Percentiles rank a stretch among this genome's conserved stretches.
Evolutionary conservation across 139 green algal genomes (phyloP).

Genomic region (Nannochloris sp.): DNA sequence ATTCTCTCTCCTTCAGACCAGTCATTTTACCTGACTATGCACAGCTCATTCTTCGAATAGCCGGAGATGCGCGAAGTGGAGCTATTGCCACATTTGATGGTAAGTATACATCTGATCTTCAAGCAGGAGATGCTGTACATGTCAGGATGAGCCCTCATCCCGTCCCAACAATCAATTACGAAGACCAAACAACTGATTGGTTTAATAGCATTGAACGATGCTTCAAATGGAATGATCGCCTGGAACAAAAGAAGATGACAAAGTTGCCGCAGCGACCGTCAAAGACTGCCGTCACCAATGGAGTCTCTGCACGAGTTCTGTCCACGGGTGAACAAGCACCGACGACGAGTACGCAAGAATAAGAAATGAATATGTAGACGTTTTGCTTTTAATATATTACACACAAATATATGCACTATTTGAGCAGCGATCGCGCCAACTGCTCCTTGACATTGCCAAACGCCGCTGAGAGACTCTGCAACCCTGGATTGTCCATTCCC

Average conservation of each 20-base stretch:
- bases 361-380: neutral
- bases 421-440: constrained; percentile 75
- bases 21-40: constrained; percentile 94
- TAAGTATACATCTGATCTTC: constrained; percentile 69
- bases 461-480: constrained; percentile 78
- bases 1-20: constrained; percentile 92
- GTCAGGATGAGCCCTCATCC: constrained; percentile 88
- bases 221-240: constrained; percentile 35
- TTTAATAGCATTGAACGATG: constrained; percentile 76
- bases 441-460: constrained; percentile 84
- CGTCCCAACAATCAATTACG: constrained; percentile 90
- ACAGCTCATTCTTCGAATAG: constrained; percentile 67
- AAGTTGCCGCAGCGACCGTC: neutral
- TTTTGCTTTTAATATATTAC: constrained; percentile 2
- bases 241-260: constrained; percentile 22
- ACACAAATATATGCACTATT: constrained; percentile 20
- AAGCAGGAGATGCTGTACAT: constrained; percentile 63
- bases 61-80: constrained; percentile 59
- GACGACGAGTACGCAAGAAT: neutral
- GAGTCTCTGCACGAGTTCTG: neutral
- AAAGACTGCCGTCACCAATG: neutral
- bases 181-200: constrained; percentile 91
- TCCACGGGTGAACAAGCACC: neutral
- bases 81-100: constrained; percentile 96
- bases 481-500: constrained; percentile 53